Conservation (phyloP, 2,329 filamentous ascomycete genomes). For the Neonectria faginata region DNA sequence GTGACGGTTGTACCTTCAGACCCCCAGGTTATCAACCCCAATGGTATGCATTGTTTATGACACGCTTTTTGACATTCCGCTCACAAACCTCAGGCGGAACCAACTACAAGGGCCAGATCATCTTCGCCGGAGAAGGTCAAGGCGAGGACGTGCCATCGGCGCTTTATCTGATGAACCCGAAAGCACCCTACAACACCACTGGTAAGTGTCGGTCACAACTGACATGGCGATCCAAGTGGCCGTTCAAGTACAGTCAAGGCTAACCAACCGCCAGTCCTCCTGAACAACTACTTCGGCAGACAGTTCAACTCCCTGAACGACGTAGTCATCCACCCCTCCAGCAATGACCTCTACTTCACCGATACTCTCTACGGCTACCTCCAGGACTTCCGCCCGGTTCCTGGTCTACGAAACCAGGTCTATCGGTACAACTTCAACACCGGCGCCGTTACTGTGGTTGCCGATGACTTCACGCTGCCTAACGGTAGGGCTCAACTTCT, state of each 20-base stretch:
- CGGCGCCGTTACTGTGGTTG: slow-evolving; percentile 64
- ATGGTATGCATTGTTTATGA: slow-evolving; percentile 51
- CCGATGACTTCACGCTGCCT: slow-evolving; percentile 66
- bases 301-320: slow-evolving; percentile 73
- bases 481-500: slow-evolving; percentile 56
- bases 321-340: slow-evolving; percentile 63
- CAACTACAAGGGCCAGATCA: slow-evolving; percentile 61
- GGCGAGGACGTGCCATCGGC: slow-evolving; percentile 51
- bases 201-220: slow-evolving; percentile 45
- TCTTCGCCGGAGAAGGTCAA: slow-evolving; percentile 64
- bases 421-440: slow-evolving; percentile 66
- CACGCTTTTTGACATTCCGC: accelerated
- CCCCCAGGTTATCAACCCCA: slow-evolving; percentile 62
- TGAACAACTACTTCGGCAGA: slow-evolving; percentile 71
- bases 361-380: slow-evolving; percentile 70
- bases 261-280: slow-evolving; percentile 51
- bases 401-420: slow-evolving; percentile 67
- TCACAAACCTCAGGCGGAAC: slow-evolving; percentile 55
- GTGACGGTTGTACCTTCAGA: slow-evolving; percentile 56
- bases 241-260: background rate
- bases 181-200: slow-evolving; percentile 63
- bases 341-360: slow-evolving; percentile 73
- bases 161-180: slow-evolving; percentile 44
- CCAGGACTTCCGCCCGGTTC: slow-evolving; percentile 67
- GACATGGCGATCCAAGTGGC: accelerated